Conservation (phyloP, 2,329 filamentous ascomycete genomes). For the Daldinia eschscholtzii region DNA sequence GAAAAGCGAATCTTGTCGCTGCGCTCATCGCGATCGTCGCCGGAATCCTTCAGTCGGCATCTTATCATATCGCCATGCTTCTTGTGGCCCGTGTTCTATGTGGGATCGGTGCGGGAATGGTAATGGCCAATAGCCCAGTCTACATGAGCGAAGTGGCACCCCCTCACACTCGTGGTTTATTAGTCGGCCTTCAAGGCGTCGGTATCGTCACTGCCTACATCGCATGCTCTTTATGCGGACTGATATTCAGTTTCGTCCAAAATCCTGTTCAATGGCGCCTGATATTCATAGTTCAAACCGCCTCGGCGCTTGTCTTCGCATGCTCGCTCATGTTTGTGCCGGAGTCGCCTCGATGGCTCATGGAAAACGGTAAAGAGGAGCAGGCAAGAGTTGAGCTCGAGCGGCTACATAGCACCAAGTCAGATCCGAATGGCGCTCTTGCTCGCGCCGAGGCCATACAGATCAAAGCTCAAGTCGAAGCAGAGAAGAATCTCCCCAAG, state of each 20-base stretch:
- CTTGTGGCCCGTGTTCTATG: conserved; percentile 43
- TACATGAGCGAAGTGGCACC: conserved; percentile 50
- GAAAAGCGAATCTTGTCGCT: conserved; percentile 40
- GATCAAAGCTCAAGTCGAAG: conserved; percentile 49
- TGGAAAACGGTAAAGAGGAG: conserved; percentile 43
- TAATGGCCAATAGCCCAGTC: conserved; percentile 43
- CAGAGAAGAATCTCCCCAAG: conserved; percentile 39
- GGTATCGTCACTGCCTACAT: conserved; percentile 49
- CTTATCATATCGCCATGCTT: conserved; percentile 37
- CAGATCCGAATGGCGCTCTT: conserved; percentile 43
- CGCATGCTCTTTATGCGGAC: conserved; percentile 37
- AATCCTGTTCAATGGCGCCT: conserved; percentile 46
- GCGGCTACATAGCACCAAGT: conserved; percentile 44
- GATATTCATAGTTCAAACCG: conserved; percentile 46
- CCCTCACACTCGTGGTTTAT: conserved; percentile 47
- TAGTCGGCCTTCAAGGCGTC: conserved; percentile 47
- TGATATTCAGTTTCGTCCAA: conserved; percentile 47
- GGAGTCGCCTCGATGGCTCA: conserved; percentile 45
- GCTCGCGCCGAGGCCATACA: conserved; percentile 49
- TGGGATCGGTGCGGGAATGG: conserved; percentile 45
- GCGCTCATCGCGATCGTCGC: conserved; percentile 39
- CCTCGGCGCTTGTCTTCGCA: conserved; percentile 32
- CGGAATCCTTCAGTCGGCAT: conserved; percentile 34
- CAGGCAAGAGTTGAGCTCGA: conserved; percentile 43
- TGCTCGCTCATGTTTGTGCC: conserved; percentile 42